Conservation (phyloP, 2,329 filamentous ascomycete species). For the Calcarisporium arbuscula region DNA sequence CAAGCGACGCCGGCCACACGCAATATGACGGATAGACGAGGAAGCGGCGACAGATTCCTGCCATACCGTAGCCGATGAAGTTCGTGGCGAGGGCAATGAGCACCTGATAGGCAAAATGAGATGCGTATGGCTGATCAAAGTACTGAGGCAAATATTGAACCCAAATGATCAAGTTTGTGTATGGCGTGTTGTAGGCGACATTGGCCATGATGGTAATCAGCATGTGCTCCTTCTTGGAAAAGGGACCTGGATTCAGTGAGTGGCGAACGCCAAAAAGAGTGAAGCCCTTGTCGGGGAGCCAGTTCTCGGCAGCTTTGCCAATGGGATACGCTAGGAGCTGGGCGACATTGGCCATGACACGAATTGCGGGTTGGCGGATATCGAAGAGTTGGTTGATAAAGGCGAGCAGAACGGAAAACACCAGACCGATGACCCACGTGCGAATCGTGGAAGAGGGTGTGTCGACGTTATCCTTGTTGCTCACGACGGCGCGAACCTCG, state of each 20-base stretch:
- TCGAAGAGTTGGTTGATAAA: slow-evolving; percentile 54
- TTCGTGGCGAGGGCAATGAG: slow-evolving; percentile 49
- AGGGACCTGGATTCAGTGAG: slow-evolving; percentile 49
- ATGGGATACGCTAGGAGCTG: slow-evolving; percentile 51
- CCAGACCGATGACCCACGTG: slow-evolving; percentile 46
- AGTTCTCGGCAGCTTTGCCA: slow-evolving; percentile 43
- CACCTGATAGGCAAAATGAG: slow-evolving; percentile 48
- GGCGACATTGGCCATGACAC: slow-evolving; percentile 48
- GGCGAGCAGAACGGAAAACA: slow-evolving; percentile 41
- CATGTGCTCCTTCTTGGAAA: slow-evolving; percentile 56
- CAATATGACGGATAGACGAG: slow-evolving; percentile 50
- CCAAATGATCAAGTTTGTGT: slow-evolving; percentile 51
- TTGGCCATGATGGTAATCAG: slow-evolving; percentile 59
- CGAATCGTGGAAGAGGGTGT: slow-evolving; percentile 49
- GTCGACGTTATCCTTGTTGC: slow-evolving; percentile 46
- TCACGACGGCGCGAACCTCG: slow-evolving; percentile 49
- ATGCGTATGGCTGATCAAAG: slow-evolving; percentile 48
- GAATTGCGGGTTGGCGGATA: slow-evolving; percentile 49
- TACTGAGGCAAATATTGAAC: slow-evolving; percentile 45
- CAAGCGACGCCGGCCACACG: slow-evolving; percentile 51
- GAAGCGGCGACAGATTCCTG: slow-evolving; percentile 47
- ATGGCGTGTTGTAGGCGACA: slow-evolving; percentile 45
- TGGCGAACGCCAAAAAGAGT: slow-evolving; percentile 38
- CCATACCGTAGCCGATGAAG: slow-evolving; percentile 54
- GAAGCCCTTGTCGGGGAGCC: slow-evolving; percentile 45